These are phyloP conservation scores for Smallanthus sonchifolius DNA, from an alignment of 129 eudicot genomes.

Conservation along the genomic window DNA sequence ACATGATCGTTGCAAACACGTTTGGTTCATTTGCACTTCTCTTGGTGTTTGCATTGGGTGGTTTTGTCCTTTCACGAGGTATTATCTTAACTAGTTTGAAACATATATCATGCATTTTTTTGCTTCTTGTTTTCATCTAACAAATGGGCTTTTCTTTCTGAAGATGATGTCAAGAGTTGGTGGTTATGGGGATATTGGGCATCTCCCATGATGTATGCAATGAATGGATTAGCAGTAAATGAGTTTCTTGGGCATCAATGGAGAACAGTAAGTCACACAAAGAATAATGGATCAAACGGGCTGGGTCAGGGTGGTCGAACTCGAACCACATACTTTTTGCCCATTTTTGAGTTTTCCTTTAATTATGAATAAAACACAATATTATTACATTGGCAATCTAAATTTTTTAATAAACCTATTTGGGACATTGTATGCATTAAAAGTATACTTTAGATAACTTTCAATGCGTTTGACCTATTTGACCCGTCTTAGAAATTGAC, in stretches of 20 bases:
- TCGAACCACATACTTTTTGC: background rate
- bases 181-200: slow-evolving; percentile 93
- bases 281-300: background rate
- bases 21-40: slow-evolving; percentile 30
- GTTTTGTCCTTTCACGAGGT: slow-evolving; percentile 42
- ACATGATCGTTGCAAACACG: slow-evolving; percentile 59
- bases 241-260: slow-evolving; percentile 88
- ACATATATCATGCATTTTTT: background rate
- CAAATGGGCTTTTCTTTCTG: background rate
- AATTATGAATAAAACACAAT: background rate
- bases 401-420: background rate
- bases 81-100: background rate
- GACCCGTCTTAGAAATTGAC: background rate
- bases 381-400: background rate
- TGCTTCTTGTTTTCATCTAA: background rate
- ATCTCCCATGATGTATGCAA: slow-evolving; percentile 92
- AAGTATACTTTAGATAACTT: background rate
- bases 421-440: background rate
- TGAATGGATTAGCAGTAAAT: slow-evolving; percentile 74
- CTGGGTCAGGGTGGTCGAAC: background rate
- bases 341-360: background rate
- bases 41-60: slow-evolving; percentile 52
- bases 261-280: slow-evolving; percentile 53
- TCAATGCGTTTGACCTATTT: background rate
- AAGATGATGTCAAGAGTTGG: slow-evolving; percentile 69